Evolutionary conservation across 805 yeast species (phyloP).

Genomic region (Candida manassasensis): DNA sequence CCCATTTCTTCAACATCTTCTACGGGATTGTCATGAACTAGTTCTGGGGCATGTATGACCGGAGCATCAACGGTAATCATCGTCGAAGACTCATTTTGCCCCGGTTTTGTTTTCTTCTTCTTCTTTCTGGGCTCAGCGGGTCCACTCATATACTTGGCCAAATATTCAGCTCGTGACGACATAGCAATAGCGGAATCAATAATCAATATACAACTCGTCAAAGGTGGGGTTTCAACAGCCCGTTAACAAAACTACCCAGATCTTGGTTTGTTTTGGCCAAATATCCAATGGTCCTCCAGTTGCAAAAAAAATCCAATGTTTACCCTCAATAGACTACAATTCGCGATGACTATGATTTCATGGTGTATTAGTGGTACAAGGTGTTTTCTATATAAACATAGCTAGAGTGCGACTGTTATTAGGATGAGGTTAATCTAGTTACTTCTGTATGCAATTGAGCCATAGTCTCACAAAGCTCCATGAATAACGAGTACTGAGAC

Average conservation of each 20-base stretch:
- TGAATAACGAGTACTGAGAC: conserved; percentile 64
- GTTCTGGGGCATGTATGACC: conserved; percentile 4
- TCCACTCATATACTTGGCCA: conserved; percentile 24
- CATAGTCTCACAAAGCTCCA: conserved; percentile 69
- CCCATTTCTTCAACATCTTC: conserved; percentile 14
- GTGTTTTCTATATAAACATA: neutral
- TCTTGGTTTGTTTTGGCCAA: no score
- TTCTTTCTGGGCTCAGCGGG: conserved; percentile 14
- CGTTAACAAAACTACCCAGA: no score
- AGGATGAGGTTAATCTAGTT: conserved; percentile 8
- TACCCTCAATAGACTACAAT: no score
- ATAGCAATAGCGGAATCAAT: neutral
- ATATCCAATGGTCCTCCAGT: no score
- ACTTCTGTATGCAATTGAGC: conserved; percentile 59
- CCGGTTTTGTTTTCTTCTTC: conserved; percentile 13
- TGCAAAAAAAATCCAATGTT: no score
- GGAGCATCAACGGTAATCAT: conserved; percentile 6
- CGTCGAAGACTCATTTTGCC: conserved; percentile 2
- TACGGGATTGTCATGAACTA: conserved; percentile 5
- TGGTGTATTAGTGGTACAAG: neutral
- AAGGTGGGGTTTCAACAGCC: no score
- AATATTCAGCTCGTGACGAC: conserved; percentile 24
- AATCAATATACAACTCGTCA: no score
- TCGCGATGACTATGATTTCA: neutral
- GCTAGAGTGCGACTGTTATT: no score